Evolutionary conservation across 208 protist genomes (phyloP).

Genomic region (Leptomonas seymouri): DNA sequence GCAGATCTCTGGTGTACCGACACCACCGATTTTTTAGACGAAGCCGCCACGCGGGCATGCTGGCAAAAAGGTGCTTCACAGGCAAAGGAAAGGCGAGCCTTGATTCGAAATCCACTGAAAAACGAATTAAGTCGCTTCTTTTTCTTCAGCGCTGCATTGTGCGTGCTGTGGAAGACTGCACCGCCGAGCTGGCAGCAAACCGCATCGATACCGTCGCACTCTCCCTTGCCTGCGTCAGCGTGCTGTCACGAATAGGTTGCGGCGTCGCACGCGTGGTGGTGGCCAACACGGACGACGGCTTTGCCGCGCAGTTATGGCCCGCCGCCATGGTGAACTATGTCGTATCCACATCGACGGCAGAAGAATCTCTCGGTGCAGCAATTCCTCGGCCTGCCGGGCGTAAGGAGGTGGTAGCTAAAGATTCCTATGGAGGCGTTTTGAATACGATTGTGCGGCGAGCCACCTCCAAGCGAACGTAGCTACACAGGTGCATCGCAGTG

Average conservation of each 20-base stretch:
- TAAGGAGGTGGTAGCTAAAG: background rate
- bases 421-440: conserved; percentile 10
- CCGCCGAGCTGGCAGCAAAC: conserved; percentile 50
- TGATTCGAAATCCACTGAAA: background rate
- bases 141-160: conserved; percentile 19
- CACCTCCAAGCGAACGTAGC: background rate
- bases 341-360: background rate
- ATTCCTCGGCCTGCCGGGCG: background rate
- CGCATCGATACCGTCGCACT: conserved; percentile 64
- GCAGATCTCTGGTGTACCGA: conserved; percentile 45
- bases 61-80: conserved; percentile 27
- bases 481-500: background rate
- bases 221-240: conserved; percentile 36
- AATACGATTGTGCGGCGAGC: conserved; percentile 4
- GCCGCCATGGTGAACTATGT: background rate
- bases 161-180: conserved; percentile 42
- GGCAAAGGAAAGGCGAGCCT: background rate
- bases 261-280: conserved; percentile 21
- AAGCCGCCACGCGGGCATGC: conserved; percentile 21
- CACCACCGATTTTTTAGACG: conserved; percentile 60
- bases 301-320: background rate
- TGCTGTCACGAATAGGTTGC: conserved; percentile 51
- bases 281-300: background rate
- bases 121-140: conserved; percentile 12
- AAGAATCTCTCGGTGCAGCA: background rate